Conservation (phyloP, 2,329 filamentous ascomycete species). For the Didymella segeticola region DNA sequence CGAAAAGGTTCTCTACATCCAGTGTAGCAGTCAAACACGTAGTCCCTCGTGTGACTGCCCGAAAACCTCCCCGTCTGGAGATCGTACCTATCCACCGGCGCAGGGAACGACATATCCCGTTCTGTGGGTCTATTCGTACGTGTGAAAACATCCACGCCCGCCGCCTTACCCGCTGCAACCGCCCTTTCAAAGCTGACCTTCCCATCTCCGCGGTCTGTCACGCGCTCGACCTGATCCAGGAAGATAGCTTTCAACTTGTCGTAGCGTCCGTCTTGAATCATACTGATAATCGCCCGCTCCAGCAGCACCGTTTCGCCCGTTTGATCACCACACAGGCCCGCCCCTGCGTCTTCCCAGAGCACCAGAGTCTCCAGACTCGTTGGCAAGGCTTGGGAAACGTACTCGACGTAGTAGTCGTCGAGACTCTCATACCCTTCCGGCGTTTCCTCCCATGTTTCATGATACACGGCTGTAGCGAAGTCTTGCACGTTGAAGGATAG, state of each 20-base stretch:
- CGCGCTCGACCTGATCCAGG: not conserved
- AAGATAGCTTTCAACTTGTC: not conserved
- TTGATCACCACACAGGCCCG: not conserved
- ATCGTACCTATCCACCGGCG: slow-evolving; percentile 1
- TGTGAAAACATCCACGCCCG: not conserved
- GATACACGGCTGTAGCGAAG: not conserved
- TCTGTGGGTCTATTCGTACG: not conserved
- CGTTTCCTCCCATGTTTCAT: not conserved
- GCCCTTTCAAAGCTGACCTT: not conserved
- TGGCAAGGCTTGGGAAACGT: not conserved
- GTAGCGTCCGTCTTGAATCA: not conserved
- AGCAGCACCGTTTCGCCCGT: not conserved
- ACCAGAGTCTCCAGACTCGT: not conserved
- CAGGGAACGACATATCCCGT: not conserved
- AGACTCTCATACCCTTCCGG: not conserved
- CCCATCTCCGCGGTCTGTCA: not conserved
- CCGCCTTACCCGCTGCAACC: not conserved
- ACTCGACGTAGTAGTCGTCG: not conserved
- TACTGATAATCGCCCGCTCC: not conserved
- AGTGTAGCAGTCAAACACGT: slow-evolving; percentile 1
- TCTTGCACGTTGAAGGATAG: not conserved
- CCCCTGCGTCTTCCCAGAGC: not conserved
- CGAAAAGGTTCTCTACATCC: slow-evolving; percentile 1
- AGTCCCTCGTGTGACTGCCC: not conserved
- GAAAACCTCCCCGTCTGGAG: slow-evolving; percentile 1